phyloP scores from a whole-genome alignment of 2,329 filamentous ascomycete species.

The Annulohypoxylon truncatum region DNA sequence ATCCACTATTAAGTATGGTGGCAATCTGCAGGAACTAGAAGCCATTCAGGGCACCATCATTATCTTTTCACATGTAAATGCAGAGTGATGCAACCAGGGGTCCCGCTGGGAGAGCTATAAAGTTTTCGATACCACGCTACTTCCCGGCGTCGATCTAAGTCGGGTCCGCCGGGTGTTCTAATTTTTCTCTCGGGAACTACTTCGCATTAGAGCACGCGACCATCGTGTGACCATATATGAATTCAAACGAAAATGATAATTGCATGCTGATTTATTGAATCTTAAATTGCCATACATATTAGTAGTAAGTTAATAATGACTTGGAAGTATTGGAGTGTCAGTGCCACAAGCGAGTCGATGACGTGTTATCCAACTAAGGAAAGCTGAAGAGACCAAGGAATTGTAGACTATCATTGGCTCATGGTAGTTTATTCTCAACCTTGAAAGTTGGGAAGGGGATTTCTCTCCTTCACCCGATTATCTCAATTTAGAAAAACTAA shows the following conservation, averaged over 20 bases:
- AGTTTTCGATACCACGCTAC: constrained; percentile 13
- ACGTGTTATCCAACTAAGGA: constrained; percentile 24
- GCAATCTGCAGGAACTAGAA: constrained; percentile 27
- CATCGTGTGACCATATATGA: constrained; percentile 21
- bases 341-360: constrained; percentile 9
- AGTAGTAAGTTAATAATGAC: neutral
- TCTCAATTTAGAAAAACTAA: neutral
- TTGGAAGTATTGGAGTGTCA: neutral
- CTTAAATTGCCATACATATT: neutral
- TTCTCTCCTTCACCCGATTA: neutral
- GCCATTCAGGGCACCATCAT: neutral
- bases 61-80: constrained; percentile 22
- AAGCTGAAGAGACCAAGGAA: constrained; percentile 20
- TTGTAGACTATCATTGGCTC: constrained; percentile 28
- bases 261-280: neutral
- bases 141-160: constrained; percentile 10
- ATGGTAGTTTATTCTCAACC: neutral
- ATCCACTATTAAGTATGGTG: neutral
- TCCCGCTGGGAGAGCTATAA: neutral
- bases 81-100: constrained; percentile 33
- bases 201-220: constrained; percentile 25
- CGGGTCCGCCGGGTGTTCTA: neutral
- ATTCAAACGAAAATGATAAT: neutral
- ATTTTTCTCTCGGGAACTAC: constrained; percentile 3
- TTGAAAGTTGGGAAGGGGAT: neutral